A percentile compares a stretch with the other conserved stretches of the same genome.
phyloP scores from a whole-genome alignment of 192 early-diverging fungal species.

The Gamsiella multidivaricata region DNA sequence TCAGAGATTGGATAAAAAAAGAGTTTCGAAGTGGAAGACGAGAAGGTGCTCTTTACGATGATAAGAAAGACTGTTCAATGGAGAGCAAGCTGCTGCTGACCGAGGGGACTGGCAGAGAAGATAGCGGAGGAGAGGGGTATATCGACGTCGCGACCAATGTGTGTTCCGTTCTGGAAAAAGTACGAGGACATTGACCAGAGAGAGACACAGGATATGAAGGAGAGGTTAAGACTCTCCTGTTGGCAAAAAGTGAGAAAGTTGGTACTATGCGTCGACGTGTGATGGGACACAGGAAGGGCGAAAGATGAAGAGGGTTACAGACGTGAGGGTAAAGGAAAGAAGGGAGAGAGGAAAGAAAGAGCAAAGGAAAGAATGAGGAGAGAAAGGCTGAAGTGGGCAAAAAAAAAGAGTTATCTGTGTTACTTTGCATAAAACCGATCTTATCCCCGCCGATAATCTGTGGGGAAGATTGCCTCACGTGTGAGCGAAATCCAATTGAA shows the following conservation, averaged over 20 bases:
- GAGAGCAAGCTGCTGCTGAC: background rate
- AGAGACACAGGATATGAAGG: background rate
- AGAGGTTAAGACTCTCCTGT: background rate
- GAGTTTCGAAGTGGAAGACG: background rate
- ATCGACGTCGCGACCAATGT: conserved; percentile 55
- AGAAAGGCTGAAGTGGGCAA: background rate
- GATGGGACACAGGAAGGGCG: background rate
- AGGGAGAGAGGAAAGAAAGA: background rate
- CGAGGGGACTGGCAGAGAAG: too few species aligned
- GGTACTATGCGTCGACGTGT: background rate
- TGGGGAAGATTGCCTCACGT: too few species aligned
- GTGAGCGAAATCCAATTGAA: too few species aligned
- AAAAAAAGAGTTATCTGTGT: too few species aligned
- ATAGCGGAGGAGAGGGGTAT: conserved; percentile 18
- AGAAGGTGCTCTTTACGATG: background rate
- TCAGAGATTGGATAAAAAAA: conserved; percentile 1
- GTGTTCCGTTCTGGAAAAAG: conserved; percentile 56
- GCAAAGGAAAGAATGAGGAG: background rate
- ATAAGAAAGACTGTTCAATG: background rate
- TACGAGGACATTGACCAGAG: conserved; percentile 52
- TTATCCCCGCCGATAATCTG: too few species aligned
- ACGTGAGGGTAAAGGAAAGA: background rate
- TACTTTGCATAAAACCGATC: background rate
- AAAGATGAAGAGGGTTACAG: background rate
- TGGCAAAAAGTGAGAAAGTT: background rate